phyloP scores from a whole-genome alignment of 1,284 basidiomycete genomes.

The Mycosarcoma maydis region DNA sequence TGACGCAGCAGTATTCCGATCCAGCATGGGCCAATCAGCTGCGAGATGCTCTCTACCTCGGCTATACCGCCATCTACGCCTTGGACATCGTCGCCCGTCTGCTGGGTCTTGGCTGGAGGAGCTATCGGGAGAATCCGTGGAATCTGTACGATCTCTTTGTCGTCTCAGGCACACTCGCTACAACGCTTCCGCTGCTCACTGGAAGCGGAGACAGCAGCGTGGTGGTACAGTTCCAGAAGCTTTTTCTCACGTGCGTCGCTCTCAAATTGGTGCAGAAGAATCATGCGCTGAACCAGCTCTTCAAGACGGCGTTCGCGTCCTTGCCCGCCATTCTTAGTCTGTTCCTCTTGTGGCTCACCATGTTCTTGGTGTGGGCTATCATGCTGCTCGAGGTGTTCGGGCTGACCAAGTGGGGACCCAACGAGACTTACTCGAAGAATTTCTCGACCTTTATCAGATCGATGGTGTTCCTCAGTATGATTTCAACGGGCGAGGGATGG shows the following conservation, averaged over 20 bases:
- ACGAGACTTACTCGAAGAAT: slow-evolving; percentile 80
- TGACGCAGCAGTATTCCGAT: slow-evolving; percentile 82
- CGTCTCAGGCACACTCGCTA: slow-evolving; percentile 82
- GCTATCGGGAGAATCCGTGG: slow-evolving; percentile 82
- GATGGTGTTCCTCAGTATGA: slow-evolving; percentile 80
- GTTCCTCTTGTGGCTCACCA: slow-evolving; percentile 85
- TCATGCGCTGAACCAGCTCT: slow-evolving; percentile 89
- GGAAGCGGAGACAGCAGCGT: slow-evolving; percentile 36
- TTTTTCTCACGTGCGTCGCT: slow-evolving; percentile 90
- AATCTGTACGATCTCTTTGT: slow-evolving; percentile 90
- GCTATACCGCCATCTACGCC: slow-evolving; percentile 78
- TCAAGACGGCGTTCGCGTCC: slow-evolving; percentile 92
- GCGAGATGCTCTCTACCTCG: slow-evolving; percentile 81
- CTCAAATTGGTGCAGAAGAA: slow-evolving; percentile 93
- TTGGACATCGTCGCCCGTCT: slow-evolving; percentile 82
- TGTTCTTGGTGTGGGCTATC: slow-evolving; percentile 93
- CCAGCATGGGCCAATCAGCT: slow-evolving; percentile 73
- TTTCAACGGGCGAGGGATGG: slow-evolving; percentile 70
- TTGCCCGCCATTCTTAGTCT: slow-evolving; percentile 87
- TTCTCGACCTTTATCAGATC: slow-evolving; percentile 83
- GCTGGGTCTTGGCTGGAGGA: slow-evolving; percentile 83
- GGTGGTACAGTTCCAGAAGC: slow-evolving; percentile 81
- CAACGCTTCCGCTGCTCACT: slow-evolving; percentile 74
- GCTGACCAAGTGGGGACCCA: slow-evolving; percentile 82
- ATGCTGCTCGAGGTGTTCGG: slow-evolving; percentile 92